Percentiles rank a stretch among this genome's conserved stretches.
phyloP scores from a whole-genome alignment of 306 rosid species.

The Quercus berberidifolia region DNA sequence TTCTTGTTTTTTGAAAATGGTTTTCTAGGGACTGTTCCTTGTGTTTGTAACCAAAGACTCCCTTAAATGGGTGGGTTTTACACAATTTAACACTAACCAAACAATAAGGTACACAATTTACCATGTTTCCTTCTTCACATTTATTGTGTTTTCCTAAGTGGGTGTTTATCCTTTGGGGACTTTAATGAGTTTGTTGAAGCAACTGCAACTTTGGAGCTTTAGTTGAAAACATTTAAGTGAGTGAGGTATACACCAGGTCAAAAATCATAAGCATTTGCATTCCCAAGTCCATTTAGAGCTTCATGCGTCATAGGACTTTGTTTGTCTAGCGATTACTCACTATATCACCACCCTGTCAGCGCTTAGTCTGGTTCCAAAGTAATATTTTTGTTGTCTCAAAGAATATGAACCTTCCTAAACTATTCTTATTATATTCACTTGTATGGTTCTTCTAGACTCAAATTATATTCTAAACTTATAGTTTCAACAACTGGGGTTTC shows the following conservation, averaged over 20 bases:
- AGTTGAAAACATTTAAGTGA: constrained; percentile 28
- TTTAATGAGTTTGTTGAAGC: constrained; percentile 33
- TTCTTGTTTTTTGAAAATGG: background rate
- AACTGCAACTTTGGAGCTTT: constrained; percentile 23
- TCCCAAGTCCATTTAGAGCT: constrained; percentile 41
- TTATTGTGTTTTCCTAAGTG: constrained; percentile 23
- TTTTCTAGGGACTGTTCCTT: background rate
- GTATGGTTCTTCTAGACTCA: constrained; percentile 38
- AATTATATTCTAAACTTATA: constrained; percentile 9
- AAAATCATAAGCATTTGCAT: constrained; percentile 44
- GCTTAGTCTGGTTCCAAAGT: constrained; percentile 29
- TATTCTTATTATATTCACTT: constrained; percentile 19
- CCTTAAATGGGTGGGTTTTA: background rate
- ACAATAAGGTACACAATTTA: background rate
- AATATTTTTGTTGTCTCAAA: constrained; percentile 22
- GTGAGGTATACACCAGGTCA: constrained; percentile 27
- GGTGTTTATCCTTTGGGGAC: constrained; percentile 18
- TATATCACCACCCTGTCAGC: constrained; percentile 50
- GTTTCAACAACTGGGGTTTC: constrained; percentile 29
- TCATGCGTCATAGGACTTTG: constrained; percentile 38
- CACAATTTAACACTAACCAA: background rate
- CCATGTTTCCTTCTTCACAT: constrained; percentile 23
- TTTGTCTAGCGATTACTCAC: constrained; percentile 54
- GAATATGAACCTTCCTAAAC: constrained; percentile 28
- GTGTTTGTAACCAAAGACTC: background rate